phyloP scores from a whole-genome alignment of 441 rosid genomes.

The Biscutella auriculata region DNA sequence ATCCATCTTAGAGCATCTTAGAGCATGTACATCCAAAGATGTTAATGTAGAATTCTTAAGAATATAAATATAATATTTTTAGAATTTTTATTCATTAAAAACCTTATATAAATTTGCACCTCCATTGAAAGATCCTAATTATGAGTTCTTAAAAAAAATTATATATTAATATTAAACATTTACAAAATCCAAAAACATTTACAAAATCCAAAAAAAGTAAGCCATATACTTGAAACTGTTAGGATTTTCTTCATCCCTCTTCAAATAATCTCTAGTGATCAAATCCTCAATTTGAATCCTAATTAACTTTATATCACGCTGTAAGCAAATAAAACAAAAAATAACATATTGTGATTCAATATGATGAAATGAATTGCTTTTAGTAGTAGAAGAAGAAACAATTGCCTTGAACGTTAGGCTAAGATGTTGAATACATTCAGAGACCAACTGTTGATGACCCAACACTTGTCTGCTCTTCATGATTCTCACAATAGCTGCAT shows the following conservation, averaged over 20 bases:
- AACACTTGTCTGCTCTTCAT: conserved; percentile 79
- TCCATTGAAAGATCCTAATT: too few species aligned
- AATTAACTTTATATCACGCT: conserved; percentile 74
- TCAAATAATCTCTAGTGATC: conserved; percentile 57
- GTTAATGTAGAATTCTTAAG: too few species aligned
- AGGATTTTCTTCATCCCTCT: conserved; percentile 44
- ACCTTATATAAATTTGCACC: too few species aligned
- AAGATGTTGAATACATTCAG: conserved; percentile 71
- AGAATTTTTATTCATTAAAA: too few species aligned
- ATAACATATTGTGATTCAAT: background rate
- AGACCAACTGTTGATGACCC: conserved; percentile 60
- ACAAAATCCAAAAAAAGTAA: too few species aligned
- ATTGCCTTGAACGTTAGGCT: conserved; percentile 67
- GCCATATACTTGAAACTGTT: conserved; percentile 47
- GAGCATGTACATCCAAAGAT: too few species aligned
- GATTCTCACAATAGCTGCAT: conserved; percentile 80
- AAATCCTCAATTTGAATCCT: conserved; percentile 83
- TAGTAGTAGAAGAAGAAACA: too few species aligned
- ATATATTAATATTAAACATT: too few species aligned
- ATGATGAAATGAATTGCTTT: background rate
- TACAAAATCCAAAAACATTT: too few species aligned
- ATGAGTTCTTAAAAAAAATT: too few species aligned
- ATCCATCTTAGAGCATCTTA: too few species aligned
- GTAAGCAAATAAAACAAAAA: background rate
- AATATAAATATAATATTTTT: too few species aligned